phyloP scores from a whole-genome alignment of 1,284 basidiomycete species.

The Moniliophthora roreri region DNA sequence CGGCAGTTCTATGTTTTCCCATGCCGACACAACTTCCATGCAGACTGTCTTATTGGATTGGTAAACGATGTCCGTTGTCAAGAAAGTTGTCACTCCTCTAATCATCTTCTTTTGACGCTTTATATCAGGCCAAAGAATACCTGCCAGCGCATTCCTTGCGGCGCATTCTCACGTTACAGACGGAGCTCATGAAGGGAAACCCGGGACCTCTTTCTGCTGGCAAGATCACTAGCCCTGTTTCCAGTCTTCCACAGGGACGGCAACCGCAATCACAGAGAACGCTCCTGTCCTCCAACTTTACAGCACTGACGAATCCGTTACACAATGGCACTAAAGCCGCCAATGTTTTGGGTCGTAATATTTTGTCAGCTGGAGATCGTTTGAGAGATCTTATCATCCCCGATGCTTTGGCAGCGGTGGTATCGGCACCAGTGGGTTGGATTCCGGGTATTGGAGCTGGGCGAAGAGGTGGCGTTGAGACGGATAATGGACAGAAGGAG shows the following conservation, averaged over 20 bases:
- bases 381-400: constrained; percentile 90
- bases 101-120: constrained; percentile 5
- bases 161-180: constrained; percentile 82
- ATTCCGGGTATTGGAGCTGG: constrained; percentile 61
- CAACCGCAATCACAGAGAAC: constrained; percentile 58
- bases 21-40: constrained; percentile 95
- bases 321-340: constrained; percentile 62
- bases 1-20: constrained; percentile 99
- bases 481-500: constrained; percentile 60
- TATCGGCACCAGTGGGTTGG: constrained; percentile 60
- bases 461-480: constrained; percentile 45
- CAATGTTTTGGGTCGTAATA: constrained; percentile 72
- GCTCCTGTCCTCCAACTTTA: constrained; percentile 73
- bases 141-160: constrained; percentile 79
- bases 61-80: constrained; percentile 45
- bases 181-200: constrained; percentile 68
- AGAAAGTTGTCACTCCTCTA: constrained; percentile 2
- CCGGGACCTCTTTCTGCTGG: constrained; percentile 32
- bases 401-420: constrained; percentile 79
- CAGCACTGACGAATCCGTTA: constrained; percentile 44
- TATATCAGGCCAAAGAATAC: constrained; percentile 81
- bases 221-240: constrained; percentile 32
- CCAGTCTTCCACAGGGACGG: constrained; percentile 27
- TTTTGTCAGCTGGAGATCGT: constrained; percentile 86
- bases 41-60: constrained; percentile 89